phyloP scores from a whole-genome alignment of 2,329 filamentous ascomycete species.

The Colletotrichum siamense region DNA sequence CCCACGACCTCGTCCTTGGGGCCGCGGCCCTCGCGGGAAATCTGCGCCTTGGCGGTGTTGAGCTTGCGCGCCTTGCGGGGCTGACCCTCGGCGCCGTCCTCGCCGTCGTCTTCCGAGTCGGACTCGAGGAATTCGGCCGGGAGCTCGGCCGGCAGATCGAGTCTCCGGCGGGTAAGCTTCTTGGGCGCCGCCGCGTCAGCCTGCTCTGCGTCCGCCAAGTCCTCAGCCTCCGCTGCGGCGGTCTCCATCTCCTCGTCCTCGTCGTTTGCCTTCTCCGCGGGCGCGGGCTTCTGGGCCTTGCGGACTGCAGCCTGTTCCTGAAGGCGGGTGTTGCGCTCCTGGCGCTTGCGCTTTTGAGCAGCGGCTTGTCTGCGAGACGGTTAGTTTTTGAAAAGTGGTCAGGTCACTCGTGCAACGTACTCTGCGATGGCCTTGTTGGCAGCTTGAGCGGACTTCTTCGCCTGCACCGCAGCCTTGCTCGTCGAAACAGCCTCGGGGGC shows the following conservation, averaged over 20 bases:
- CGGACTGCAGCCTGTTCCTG: constrained; percentile 60
- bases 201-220: constrained; percentile 23
- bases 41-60: constrained; percentile 40
- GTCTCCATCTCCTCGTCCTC: constrained; percentile 7
- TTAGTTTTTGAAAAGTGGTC: neutral
- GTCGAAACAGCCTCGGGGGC: constrained; percentile 66
- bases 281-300: constrained; percentile 35
- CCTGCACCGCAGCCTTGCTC: constrained; percentile 49
- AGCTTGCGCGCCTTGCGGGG: constrained; percentile 50
- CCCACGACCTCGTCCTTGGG: constrained; percentile 55
- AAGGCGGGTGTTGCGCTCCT: constrained; percentile 58
- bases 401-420: constrained; percentile 39
- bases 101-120: constrained; percentile 47
- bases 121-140: constrained; percentile 62
- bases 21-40: constrained; percentile 37
- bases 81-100: constrained; percentile 27
- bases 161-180: constrained; percentile 26
- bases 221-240: constrained; percentile 23
- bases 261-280: constrained; percentile 4
- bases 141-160: constrained; percentile 49
- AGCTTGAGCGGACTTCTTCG: constrained; percentile 50
- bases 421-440: constrained; percentile 56
- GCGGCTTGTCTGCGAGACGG: constrained; percentile 51
- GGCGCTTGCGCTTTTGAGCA: constrained; percentile 59
- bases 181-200: constrained; percentile 23